Evolutionary conservation across 2,329 filamentous ascomycete genomes (phyloP), one percentile per base, ranked within the genome.

Genomic region (Diaporthe amygdali): DNA sequence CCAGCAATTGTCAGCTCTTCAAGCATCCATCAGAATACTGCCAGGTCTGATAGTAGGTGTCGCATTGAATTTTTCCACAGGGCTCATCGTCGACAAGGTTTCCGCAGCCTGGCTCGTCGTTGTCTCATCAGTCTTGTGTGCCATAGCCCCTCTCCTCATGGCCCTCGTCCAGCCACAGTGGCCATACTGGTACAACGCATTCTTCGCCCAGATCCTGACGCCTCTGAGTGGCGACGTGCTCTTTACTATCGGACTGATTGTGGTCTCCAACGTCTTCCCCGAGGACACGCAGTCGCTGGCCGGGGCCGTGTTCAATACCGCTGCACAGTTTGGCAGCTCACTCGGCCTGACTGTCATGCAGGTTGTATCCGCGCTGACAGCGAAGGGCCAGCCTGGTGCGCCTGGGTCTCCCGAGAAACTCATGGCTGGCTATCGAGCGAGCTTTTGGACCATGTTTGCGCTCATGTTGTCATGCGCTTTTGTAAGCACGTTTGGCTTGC

Each of bases 271-370:
- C 17, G 84, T 82, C 3, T 91, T 91, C 72, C 86, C 88, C 0
- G 81, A 84, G n/a, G 79, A 88, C 10, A 89, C 84, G 1, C 89
- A 91, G 70, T 87, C 87, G 0, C 79, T 92, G 0, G 89, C 88
- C 0, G 90, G 89, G 0, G 89, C 87, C 0, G 89, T 92, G 0
- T 91, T 91, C 77, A 90, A 89, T 72, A 90, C 88, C 0, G 81
- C 87, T 0, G 80, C 84, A 0, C 88, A 91, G 73, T 86, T 91
- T 22, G 71, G 71, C n/a, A 63, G 20, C 37, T 69, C 71, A 2
- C 51, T 72, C 20, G 68, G 71, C 14, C 34, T 72, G 47, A 70
- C 59, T 34, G 49, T 68, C 5, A 68, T 64, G 9, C 71, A 72
- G 47, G 68, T 72, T 17, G 49, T 72, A 10, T 64, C 71, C 17